Percentiles rank a stretch among this genome's conserved stretches.
Conservation (phyloP, 148 eudicot species). For the Agrostemma githago region DNA sequence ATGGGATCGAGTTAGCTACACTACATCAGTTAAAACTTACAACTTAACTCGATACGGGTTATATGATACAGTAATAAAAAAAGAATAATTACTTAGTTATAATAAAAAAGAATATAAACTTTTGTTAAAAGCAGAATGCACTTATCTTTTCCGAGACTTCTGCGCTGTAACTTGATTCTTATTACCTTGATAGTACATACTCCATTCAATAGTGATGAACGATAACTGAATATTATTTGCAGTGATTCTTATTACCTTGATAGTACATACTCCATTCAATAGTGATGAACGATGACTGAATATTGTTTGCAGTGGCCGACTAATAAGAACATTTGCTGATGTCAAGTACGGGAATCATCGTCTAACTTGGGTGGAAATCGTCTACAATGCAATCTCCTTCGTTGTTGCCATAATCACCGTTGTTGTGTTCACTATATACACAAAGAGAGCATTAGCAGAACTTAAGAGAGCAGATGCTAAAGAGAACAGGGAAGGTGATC, state of each 20-base stretch:
- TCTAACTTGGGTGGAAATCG: slow-evolving; percentile 70
- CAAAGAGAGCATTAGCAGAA: slow-evolving; percentile 65
- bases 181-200: not conserved
- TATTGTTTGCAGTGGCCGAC: slow-evolving; percentile 67
- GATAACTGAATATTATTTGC: slow-evolving; percentile 26
- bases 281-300: not conserved
- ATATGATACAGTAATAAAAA: too few relatives aligned
- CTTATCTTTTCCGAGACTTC: not conserved
- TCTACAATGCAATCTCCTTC: slow-evolving; percentile 77
- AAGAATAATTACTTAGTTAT: too few relatives aligned
- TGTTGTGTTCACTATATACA: slow-evolving; percentile 69
- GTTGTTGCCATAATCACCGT: slow-evolving; percentile 54
- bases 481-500: slow-evolving; percentile 29
- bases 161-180: not conserved
- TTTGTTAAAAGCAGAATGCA: too few relatives aligned
- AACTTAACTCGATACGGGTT: too few relatives aligned
- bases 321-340: slow-evolving; percentile 83
- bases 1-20: not conserved
- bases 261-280: not conserved
- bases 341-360: slow-evolving; percentile 79
- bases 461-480: slow-evolving; percentile 45
- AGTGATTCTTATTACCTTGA: slow-evolving; percentile 35
- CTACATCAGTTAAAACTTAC: not conserved
- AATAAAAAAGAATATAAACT: too few relatives aligned
- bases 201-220: not conserved